Conservation (phyloP, 257 asterid genomes). For the Lycium barbarum region DNA sequence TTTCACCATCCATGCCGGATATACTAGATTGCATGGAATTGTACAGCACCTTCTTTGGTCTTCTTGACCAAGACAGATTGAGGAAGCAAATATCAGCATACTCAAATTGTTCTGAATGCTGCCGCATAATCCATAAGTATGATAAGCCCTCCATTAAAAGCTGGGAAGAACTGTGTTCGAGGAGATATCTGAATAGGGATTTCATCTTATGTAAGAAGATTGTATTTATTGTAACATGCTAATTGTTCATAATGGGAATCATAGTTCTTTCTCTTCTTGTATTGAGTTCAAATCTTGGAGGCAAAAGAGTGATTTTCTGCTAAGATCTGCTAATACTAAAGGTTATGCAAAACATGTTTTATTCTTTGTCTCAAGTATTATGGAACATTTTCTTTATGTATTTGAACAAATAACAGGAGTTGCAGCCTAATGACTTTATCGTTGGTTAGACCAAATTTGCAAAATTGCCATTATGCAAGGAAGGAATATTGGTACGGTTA, state of each 20-base stretch:
- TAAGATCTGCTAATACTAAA: neutral
- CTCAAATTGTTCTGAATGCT: neutral
- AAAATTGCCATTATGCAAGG: neutral
- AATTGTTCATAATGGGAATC: slow-evolving; percentile 20
- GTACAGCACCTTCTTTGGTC: slow-evolving; percentile 1
- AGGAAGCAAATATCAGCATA: neutral
- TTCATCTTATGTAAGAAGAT: slow-evolving; percentile 13
- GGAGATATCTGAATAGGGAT: slow-evolving; percentile 12
- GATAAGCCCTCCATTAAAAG: neutral
- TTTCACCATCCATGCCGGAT: slow-evolving; percentile 11
- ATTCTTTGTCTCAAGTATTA: neutral
- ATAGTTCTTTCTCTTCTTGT: slow-evolving; percentile 9
- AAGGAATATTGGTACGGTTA: neutral
- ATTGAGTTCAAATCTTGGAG: neutral
- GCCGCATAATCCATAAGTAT: neutral
- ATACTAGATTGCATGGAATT: slow-evolving; percentile 15
- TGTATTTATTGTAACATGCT: slow-evolving; percentile 25
- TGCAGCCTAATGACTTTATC: neutral
- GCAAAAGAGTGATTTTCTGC: neutral
- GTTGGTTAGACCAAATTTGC: neutral
- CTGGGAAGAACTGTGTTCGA: neutral
- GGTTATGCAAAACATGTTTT: neutral
- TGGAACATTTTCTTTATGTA: neutral
- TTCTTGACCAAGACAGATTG: neutral
- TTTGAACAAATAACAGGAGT: neutral